Evolutionary conservation across 495 filamentous ascomycete species (phyloP), one percentile per base, ranked within the genome.

Genomic region (Annulohypoxylon nitens): DNA sequence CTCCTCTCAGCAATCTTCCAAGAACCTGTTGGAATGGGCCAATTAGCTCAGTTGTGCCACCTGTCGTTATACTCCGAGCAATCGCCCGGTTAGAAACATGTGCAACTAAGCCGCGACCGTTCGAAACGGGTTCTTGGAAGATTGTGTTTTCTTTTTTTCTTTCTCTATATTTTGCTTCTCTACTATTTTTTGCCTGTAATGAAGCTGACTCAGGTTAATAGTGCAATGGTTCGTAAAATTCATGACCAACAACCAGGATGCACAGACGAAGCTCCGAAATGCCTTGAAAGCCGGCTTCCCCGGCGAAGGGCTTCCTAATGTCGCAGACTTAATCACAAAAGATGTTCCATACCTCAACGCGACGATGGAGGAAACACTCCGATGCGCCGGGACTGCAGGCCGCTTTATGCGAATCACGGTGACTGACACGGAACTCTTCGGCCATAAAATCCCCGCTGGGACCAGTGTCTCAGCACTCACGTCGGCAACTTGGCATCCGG

Each of bases 321-420:
- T 74, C 10, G 8, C 48, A 12, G 74, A 80, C n/a, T 76, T 84
- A n/a, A 57, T 78, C 14, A 62, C 59, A 11, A 73, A 76, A 4
- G 47, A 73, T 20, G 64, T 85, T 20, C 83, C 81, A 1, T 84
- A 81, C 67, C 80, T 85, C 5, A 78, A 83, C 64, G 83, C 69
- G 0, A 63, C 69, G 0, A 62, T 75, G 41, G 81, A 82, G 55
- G 83, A 85, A 58, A 71, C 65, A 11, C 30, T 80, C n/a, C 79
- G 83, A 3, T 64, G 77, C 0, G 61, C 71, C 14, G 61, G 63
- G 26, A 72, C 71, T 12, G 70, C 75, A 18, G 67, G 69, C 1
- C 64, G 34, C 48, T 64, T 69, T 14, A 23, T 75, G 9, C 81
- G 83, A 23, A 53, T 75, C 33, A 76, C 81, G 1, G 9, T 73